A percentile compares a stretch with the other conserved stretches of the same genome.
Conservation (phyloP, 73 alveolate genomes). For the Paramecium caudatum region DNA sequence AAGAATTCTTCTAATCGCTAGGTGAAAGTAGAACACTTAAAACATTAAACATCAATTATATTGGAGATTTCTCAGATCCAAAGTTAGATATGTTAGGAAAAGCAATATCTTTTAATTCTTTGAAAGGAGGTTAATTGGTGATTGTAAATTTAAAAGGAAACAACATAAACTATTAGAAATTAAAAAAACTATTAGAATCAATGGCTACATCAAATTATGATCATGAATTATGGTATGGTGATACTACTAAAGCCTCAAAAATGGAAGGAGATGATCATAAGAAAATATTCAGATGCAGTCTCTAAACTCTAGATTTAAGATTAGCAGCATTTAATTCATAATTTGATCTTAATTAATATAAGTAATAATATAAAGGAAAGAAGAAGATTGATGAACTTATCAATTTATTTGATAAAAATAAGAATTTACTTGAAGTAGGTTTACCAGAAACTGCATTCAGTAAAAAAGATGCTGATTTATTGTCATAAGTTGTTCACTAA, state of each 20-base stretch:
- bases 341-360: constrained; percentile 81
- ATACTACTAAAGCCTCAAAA: constrained; percentile 79
- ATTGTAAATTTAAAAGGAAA: constrained; percentile 78
- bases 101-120: constrained; percentile 90
- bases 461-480: constrained; percentile 77
- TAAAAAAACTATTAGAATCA: constrained; percentile 78
- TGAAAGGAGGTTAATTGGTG: constrained; percentile 88
- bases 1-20: constrained; percentile 91
- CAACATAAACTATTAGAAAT: constrained; percentile 65
- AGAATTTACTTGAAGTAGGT: constrained; percentile 57
- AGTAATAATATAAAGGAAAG: constrained; percentile 68
- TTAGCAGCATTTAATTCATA: constrained; percentile 75
- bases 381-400: constrained; percentile 68
- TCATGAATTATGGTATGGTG: constrained; percentile 92
- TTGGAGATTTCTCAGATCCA: constrained; percentile 67
- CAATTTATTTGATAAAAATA: constrained; percentile 72
- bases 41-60: constrained; percentile 83
- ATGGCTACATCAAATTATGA: constrained; percentile 90
- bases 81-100: constrained; percentile 80
- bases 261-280: constrained; percentile 87
- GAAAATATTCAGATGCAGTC: constrained; percentile 83
- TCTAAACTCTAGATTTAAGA: constrained; percentile 82
- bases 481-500: constrained; percentile 5
- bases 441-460: constrained; percentile 57
- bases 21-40: constrained; percentile 94